Base-by-base conservation (phyloP, 345 rosid species). In the Citrus reticulata region DNA sequence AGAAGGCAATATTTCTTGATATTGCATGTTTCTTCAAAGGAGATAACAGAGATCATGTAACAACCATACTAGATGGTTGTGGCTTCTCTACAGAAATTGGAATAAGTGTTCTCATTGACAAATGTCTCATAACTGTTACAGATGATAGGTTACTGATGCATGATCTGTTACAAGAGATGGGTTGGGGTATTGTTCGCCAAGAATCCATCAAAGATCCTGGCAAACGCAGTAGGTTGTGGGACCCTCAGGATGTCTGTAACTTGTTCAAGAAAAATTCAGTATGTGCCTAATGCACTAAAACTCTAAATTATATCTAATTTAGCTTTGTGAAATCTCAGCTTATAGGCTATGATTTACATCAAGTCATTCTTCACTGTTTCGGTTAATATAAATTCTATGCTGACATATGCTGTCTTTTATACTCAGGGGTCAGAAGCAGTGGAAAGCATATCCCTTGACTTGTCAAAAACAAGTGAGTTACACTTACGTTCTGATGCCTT, bases 211-310 rank as follows among this genome's bases (percentile, higher is more conserved):
- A 77, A 68, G 27, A 77, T 35, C 73, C 57, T 7, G 35, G 66
- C 7, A 25, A 77, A 17, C 58, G 66, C 1, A 67, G 66, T 34
- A 68, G 79, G 22, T 51, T 77, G 40, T 68, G 79, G 80, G 51
- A 54, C 27, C 58, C 37, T 68, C 62, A 57, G 16, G 80, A 77
- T 27, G 19, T 68, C 8, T n/a, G 4, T 25, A 30, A 25, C 27
- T 70, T 77, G 40, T 59, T 77, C 16, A 68, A 19, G 55, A 68
- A 77, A 57, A 69, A 68, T 39, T 68, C 13, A 32, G 68, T 77
- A 35, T 17, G 80, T 16, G 29, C 54, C 9, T 11, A 35, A n/a
- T 60, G 25, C 68, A 60, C 49, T 17, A 71, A 55, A 46, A 10
- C 2, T 9, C 35, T 37, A 7, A 0, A 35, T 25, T 4, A 16